Percentiles rank a stretch among this genome's conserved stretches.
phyloP scores from a whole-genome alignment of 2,329 filamentous ascomycete genomes.

The Cladosporium sp. region DNA sequence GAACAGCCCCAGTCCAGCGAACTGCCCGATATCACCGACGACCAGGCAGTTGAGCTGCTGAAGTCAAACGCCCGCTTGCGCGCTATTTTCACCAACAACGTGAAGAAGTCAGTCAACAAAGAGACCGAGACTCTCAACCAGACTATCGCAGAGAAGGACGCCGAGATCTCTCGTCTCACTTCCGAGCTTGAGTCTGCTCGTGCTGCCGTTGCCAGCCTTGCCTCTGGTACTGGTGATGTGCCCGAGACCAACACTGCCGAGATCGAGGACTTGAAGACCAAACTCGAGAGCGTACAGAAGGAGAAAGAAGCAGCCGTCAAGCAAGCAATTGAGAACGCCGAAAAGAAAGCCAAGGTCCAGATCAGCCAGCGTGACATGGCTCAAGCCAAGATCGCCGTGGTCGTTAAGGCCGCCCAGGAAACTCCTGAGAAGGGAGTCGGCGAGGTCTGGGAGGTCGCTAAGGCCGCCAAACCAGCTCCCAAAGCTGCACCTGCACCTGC shows the following conservation, averaged over 20 bases:
- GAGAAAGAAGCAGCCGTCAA: slow-evolving; percentile 27
- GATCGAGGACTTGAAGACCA: slow-evolving; percentile 20
- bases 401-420: slow-evolving; percentile 76
- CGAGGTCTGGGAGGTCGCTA: slow-evolving; percentile 82
- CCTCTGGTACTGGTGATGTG: neutral
- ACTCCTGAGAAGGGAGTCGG: slow-evolving; percentile 77
- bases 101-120: slow-evolving; percentile 44
- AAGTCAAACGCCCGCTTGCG: slow-evolving; percentile 46
- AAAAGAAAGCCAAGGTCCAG: slow-evolving; percentile 63
- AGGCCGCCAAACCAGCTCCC: slow-evolving; percentile 46
- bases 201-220: slow-evolving; percentile 6
- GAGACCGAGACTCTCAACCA: slow-evolving; percentile 36
- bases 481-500: slow-evolving; percentile 16
- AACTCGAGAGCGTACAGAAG: slow-evolving; percentile 25
- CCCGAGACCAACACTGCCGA: slow-evolving; percentile 13
- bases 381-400: slow-evolving; percentile 68
- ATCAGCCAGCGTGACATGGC: slow-evolving; percentile 63
- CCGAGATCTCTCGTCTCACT: slow-evolving; percentile 22
- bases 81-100: slow-evolving; percentile 53
- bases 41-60: slow-evolving; percentile 48
- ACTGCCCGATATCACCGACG: slow-evolving; percentile 36
- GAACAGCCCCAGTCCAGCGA: slow-evolving; percentile 8
- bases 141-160: slow-evolving; percentile 28
- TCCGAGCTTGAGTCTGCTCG: slow-evolving; percentile 15
- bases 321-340: slow-evolving; percentile 22